These are phyloP conservation scores for Corymbia calophylla DNA, from an alignment of 441 rosid species.

Conservation along the genomic window DNA sequence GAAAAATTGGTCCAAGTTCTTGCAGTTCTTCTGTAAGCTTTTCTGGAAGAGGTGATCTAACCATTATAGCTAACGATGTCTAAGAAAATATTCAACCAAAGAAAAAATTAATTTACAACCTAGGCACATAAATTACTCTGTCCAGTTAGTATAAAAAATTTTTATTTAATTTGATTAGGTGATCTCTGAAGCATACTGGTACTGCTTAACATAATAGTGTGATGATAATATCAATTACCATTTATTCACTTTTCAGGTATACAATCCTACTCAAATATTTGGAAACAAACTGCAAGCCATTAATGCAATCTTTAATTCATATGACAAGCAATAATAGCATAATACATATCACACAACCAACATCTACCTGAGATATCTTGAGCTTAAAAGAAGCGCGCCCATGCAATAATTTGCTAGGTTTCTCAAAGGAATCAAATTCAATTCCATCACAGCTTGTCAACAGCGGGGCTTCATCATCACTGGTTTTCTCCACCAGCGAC, in stretches of 20 bases:
- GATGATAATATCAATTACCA: neutral
- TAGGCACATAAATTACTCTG: neutral
- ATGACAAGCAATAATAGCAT: neutral
- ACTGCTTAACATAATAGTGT: neutral
- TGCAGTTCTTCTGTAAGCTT: neutral
- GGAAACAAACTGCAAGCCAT: neutral
- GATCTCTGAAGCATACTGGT: neutral
- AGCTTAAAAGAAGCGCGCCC: constrained; percentile 79
- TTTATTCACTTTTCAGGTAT: neutral
- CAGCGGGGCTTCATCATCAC: constrained; percentile 60
- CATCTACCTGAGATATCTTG: constrained; percentile 67
- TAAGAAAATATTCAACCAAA: neutral
- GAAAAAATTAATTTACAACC: neutral
- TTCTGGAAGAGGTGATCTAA: neutral
- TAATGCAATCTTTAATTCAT: neutral
- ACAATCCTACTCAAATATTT: neutral
- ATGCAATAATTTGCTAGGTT: constrained; percentile 42
- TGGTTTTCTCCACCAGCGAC: constrained; percentile 52
- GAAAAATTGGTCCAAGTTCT: neutral
- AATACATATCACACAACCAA: neutral
- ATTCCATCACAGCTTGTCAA: constrained; percentile 57
- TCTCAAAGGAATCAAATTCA: constrained; percentile 53
- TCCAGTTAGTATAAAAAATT: neutral
- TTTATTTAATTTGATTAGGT: neutral
- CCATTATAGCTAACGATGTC: neutral